These are phyloP conservation scores for Plantago elongata DNA, from an alignment of 257 asterid species.

Conservation along the genomic window DNA sequence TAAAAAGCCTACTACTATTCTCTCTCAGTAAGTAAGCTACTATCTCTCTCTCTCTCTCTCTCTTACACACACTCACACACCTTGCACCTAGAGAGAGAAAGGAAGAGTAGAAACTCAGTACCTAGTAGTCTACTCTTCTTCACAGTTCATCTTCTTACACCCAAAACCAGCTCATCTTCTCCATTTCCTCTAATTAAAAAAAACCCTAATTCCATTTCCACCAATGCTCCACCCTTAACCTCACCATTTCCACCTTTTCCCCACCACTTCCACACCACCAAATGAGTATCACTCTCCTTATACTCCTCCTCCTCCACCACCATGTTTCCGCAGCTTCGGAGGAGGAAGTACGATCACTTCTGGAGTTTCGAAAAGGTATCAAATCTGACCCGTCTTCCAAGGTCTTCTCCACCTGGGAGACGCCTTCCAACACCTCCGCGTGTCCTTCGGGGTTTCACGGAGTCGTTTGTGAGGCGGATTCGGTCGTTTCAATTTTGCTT, in stretches of 20 bases:
- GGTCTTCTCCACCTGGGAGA: conserved; percentile 55
- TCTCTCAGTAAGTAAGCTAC: background rate
- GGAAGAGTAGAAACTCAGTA: background rate
- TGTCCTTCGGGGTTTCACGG: conserved; percentile 68
- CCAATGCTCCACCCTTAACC: conserved; percentile 14
- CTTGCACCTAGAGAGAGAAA: background rate
- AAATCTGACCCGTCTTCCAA: conserved; percentile 54
- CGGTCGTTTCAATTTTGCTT: conserved; percentile 50
- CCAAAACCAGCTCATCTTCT: conserved; percentile 30
- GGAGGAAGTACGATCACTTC: conserved; percentile 64
- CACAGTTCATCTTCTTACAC: conserved; percentile 21
- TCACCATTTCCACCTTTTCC: conserved; percentile 24
- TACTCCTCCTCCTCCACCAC: conserved; percentile 24
- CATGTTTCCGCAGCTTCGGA: conserved; percentile 34
- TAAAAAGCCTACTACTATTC: background rate
- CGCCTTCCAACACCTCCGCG: conserved; percentile 29
- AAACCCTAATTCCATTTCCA: conserved; percentile 30
- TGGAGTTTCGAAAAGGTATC: conserved; percentile 79
- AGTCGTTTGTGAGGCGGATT: conserved; percentile 45
- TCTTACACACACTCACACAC: background rate
- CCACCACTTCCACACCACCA: conserved; percentile 25
- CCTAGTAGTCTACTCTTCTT: conserved; percentile 3
- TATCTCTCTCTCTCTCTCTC: background rate
- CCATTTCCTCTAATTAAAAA: conserved; percentile 22
- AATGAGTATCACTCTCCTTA: conserved; percentile 35